Percentiles rank a stretch among this genome's conserved stretches.
Conservation (phyloP, 2,329 filamentous ascomycete genomes). For the Trichoderma hamatum region DNA sequence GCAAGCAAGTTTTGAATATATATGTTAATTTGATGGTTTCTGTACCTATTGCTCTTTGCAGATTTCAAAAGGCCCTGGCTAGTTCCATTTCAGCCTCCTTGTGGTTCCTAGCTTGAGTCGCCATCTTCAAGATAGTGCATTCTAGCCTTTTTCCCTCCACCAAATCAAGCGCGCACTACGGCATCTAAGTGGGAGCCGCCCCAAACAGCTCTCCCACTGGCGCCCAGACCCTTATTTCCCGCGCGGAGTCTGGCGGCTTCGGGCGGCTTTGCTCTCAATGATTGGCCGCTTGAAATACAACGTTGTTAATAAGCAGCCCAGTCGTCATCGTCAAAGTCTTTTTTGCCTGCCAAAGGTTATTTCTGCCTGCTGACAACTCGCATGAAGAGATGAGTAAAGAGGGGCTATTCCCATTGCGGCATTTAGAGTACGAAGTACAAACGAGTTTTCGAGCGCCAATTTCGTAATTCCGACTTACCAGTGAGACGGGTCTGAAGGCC, state of each 20-base stretch:
- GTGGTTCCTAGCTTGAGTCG: neutral
- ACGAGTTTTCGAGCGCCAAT: neutral
- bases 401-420: neutral
- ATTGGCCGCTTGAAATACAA: neutral
- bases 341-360: neutral
- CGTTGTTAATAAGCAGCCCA: neutral
- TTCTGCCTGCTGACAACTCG: neutral
- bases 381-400: neutral
- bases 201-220: slow-evolving; percentile 32
- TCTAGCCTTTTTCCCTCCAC: neutral
- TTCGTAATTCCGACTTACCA: neutral
- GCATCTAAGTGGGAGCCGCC: slow-evolving; percentile 13
- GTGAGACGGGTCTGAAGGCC: neutral
- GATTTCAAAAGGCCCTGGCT: neutral
- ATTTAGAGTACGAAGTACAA: neutral
- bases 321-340: neutral
- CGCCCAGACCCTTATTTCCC: slow-evolving; percentile 33
- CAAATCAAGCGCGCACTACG: neutral
- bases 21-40: neutral
- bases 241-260: neutral
- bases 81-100: neutral
- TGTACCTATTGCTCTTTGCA: neutral
- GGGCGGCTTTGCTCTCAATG: neutral
- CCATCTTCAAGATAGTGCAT: neutral
- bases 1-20: neutral